Evolutionary conservation across 768 basidiomycete species (phyloP).

Genomic region (Mycena capillaripes): DNA sequence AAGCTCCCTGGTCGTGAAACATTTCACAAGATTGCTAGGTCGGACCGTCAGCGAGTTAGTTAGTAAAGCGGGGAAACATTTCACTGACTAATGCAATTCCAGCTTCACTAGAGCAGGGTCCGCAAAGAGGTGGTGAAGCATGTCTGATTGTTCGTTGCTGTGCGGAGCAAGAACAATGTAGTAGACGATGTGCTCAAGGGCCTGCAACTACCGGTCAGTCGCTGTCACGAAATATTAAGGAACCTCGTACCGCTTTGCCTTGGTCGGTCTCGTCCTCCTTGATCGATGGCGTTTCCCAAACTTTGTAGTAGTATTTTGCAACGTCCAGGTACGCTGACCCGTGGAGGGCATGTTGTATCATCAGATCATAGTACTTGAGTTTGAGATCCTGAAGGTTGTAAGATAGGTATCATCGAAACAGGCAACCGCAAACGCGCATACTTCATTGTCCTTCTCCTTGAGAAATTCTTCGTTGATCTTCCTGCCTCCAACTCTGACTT

Average conservation of each 20-base stretch:
- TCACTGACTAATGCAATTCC: constrained; percentile 84
- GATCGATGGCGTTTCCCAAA: constrained; percentile 97
- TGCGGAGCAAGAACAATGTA: constrained; percentile 95
- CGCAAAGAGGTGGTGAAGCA: constrained; percentile 88
- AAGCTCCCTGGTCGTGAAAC: constrained; percentile 91
- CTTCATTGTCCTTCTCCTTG: constrained; percentile 91
- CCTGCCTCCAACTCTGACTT: constrained; percentile 90
- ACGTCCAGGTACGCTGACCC: constrained; percentile 91
- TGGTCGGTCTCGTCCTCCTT: constrained; percentile 84
- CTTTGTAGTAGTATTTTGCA: constrained; percentile 94
- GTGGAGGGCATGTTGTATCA: constrained; percentile 95
- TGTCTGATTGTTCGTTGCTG: constrained; percentile 97
- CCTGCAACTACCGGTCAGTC: constrained; percentile 59
- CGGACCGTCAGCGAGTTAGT: constrained; percentile 34
- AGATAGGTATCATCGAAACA: neutral
- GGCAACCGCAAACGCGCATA: constrained; percentile 45
- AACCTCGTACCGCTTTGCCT: constrained; percentile 70
- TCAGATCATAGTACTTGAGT: constrained; percentile 94
- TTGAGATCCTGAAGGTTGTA: constrained; percentile 82
- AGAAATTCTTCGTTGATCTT: constrained; percentile 96
- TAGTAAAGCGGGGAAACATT: neutral
- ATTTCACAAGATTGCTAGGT: constrained; percentile 90
- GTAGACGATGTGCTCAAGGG: constrained; percentile 94
- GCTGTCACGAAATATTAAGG: constrained; percentile 20
- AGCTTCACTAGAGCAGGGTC: constrained; percentile 87